Evolutionary conservation across 2,329 filamentous ascomycete species (phyloP).

Genomic region (Aspergillus pseudotamarii): DNA sequence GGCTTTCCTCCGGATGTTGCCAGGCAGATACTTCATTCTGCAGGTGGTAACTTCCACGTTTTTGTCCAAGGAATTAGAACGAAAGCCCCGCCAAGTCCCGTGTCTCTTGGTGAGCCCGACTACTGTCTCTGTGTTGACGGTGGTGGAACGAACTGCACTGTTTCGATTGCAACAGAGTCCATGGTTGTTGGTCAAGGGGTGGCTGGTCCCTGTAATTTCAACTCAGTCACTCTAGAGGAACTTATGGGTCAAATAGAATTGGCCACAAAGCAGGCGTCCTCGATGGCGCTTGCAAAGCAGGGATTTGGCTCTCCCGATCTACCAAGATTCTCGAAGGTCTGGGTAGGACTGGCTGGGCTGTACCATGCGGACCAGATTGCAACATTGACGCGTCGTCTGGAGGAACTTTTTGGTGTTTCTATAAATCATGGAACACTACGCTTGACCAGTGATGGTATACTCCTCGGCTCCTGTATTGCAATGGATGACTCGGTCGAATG

Average conservation of each 20-base stretch:
- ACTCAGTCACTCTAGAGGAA: conserved; percentile 9
- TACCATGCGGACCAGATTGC: conserved; percentile 37
- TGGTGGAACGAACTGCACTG: conserved; percentile 48
- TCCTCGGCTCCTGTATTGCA: conserved; percentile 35
- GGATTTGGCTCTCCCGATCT: neutral
- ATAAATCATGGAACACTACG: conserved; percentile 23
- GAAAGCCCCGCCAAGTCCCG: conserved; percentile 2
- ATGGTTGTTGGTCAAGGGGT: conserved; percentile 32
- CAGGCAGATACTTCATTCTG: conserved; percentile 23
- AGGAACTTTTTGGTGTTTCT: conserved; percentile 30
- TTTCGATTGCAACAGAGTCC: conserved; percentile 32
- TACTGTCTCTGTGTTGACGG: conserved; percentile 44
- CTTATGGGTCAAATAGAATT: conserved; percentile 14
- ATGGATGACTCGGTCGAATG: conserved; percentile 19
- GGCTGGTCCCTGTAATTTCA: conserved; percentile 44
- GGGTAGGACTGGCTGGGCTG: conserved; percentile 47
- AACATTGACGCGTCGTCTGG: conserved; percentile 30
- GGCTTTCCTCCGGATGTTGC: conserved; percentile 28
- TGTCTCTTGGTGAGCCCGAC: neutral
- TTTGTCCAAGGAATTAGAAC: conserved; percentile 21
- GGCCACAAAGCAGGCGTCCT: neutral
- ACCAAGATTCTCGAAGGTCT: conserved; percentile 24
- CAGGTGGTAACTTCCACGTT: conserved; percentile 22
- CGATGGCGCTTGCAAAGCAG: neutral
- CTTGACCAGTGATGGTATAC: conserved; percentile 46